A percentile compares a stretch with the other conserved stretches of the same genome.
Evolutionary conservation across 257 asterid species (phyloP).

Genomic region (Dorcoceras hygrometricum): DNA sequence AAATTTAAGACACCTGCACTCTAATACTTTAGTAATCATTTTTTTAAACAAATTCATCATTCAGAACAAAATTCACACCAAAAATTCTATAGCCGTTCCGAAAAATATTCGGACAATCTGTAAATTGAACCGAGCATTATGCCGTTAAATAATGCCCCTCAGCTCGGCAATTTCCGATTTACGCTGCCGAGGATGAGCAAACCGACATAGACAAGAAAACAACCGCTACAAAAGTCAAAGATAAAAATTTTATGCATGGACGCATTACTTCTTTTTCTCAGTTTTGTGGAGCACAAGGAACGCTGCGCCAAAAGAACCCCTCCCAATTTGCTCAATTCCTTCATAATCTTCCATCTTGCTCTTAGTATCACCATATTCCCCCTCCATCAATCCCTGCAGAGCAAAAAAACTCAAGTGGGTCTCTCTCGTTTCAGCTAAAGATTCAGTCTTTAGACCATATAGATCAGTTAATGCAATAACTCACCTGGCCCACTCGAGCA

Average conservation of each 20-base stretch:
- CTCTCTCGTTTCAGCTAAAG: constrained; percentile 24
- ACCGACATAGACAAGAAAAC: constrained; percentile 17
- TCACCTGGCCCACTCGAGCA: constrained; percentile 31
- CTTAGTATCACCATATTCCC: constrained; percentile 42
- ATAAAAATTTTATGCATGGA: constrained; percentile 23
- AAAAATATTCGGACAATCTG: no score
- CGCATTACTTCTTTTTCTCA: constrained; percentile 62
- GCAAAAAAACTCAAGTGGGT: constrained; percentile 30
- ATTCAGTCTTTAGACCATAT: constrained; percentile 22
- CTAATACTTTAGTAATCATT: no score
- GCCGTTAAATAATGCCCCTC: not conserved
- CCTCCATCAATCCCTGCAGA: constrained; percentile 57
- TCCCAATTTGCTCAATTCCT: constrained; percentile 84
- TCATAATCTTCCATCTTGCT: constrained; percentile 77
- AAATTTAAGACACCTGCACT: not conserved
- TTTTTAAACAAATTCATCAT: not conserved
- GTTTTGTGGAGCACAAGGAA: constrained; percentile 71
- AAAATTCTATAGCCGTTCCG: not conserved
- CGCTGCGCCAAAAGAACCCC: constrained; percentile 77
- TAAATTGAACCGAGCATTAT: not conserved
- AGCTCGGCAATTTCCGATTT: not conserved
- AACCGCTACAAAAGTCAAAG: constrained; percentile 23
- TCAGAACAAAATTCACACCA: not conserved
- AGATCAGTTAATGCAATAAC: constrained; percentile 7
- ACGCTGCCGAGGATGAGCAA: not conserved